phyloP scores from a whole-genome alignment of 176 grass and related monocot genomes.

The Dendrocalamus sinicus region DNA sequence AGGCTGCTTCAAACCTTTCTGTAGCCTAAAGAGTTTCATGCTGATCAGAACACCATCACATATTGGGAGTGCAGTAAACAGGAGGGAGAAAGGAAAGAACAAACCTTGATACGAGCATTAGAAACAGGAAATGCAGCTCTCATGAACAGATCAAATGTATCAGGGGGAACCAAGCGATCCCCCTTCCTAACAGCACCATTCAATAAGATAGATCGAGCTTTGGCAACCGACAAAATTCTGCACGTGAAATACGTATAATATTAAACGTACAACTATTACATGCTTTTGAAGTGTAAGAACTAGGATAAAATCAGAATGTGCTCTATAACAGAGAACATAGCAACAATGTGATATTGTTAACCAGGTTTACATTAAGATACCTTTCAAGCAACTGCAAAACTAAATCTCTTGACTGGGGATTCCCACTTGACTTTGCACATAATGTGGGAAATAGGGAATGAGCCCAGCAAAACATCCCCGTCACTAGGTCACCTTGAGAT shows the following conservation, averaged over 20 bases:
- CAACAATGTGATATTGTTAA: not conserved
- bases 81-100: slow-evolving; percentile 4
- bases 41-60: not conserved
- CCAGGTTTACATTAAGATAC: slow-evolving; percentile 44
- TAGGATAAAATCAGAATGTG: slow-evolving; percentile 12
- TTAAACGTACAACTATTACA: not conserved
- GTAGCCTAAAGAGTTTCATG: slow-evolving; percentile 67
- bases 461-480: slow-evolving; percentile 83
- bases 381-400: slow-evolving; percentile 92
- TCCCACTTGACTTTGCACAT: slow-evolving; percentile 76
- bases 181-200: slow-evolving; percentile 93
- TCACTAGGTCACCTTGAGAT: slow-evolving; percentile 78
- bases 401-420: slow-evolving; percentile 85
- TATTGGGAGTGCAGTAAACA: not conserved
- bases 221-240: slow-evolving; percentile 72
- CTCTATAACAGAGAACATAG: not conserved
- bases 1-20: slow-evolving; percentile 87
- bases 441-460: slow-evolving; percentile 82
- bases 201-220: slow-evolving; percentile 77
- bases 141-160: slow-evolving; percentile 79
- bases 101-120: slow-evolving; percentile 73
- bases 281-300: not conserved
- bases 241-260: slow-evolving; percentile 29
- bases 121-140: slow-evolving; percentile 67
- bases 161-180: slow-evolving; percentile 78